Percentiles rank a stretch among this genome's conserved stretches.
These are phyloP conservation scores for Coemansia erecta DNA, from an alignment of 192 early-diverging fungal species.

Conservation along the genomic window DNA sequence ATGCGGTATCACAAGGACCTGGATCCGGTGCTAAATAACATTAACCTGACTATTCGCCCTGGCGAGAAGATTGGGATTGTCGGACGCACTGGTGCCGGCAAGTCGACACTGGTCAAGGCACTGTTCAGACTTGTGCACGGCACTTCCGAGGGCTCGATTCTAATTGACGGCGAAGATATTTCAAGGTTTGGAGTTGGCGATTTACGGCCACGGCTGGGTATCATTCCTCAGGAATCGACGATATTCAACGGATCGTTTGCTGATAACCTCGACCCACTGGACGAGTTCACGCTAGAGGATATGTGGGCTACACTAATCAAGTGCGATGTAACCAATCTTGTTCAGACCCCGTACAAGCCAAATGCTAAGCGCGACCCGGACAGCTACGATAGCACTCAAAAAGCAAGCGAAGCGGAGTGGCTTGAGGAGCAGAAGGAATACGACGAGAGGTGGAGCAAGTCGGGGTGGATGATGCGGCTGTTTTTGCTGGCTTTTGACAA, in stretches of 20 bases:
- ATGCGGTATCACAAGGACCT: neutral
- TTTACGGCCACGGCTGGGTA: constrained; percentile 48
- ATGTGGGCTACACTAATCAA: neutral
- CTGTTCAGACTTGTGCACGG: constrained; percentile 27
- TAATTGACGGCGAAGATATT: constrained; percentile 55
- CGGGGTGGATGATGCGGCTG: too few species aligned
- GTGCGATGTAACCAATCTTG: neutral
- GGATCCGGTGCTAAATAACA: neutral
- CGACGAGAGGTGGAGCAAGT: too few species aligned
- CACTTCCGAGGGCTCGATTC: constrained; percentile 27
- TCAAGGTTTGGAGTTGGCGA: constrained; percentile 54
- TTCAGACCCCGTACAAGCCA: neutral
- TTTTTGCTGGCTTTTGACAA: too few species aligned
- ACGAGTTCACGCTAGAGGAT: neutral
- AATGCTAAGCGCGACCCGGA: too few species aligned
- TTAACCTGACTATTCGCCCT: neutral
- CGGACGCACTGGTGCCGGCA: neutral
- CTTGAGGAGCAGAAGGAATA: neutral
- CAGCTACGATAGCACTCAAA: neutral
- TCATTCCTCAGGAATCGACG: constrained; percentile 63
- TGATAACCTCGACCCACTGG: constrained; percentile 55
- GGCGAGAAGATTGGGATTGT: neutral
- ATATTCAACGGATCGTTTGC: constrained; percentile 61
- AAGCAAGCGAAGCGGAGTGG: neutral
- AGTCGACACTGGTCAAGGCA: neutral